Conservation (phyloP, 2,329 filamentous ascomycete genomes). For the Cladophialophora exuberans region DNA sequence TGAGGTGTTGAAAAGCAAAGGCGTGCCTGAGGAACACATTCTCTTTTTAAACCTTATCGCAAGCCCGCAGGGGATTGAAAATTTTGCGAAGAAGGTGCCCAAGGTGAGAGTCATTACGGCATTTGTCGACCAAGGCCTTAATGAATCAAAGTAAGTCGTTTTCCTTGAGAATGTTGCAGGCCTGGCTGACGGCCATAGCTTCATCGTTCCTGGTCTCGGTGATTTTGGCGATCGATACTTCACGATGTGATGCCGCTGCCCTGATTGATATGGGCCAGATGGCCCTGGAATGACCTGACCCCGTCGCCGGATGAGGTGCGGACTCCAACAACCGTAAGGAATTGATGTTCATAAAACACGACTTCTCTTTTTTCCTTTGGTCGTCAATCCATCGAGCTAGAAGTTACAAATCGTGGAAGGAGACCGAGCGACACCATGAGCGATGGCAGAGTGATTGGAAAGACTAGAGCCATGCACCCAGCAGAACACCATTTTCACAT, state of each 20-base stretch:
- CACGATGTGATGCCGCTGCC: slow-evolving; percentile 14
- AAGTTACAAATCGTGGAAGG: no score
- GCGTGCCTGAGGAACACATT: slow-evolving; percentile 93
- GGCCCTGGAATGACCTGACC: no score
- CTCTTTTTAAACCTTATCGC: slow-evolving; percentile 96
- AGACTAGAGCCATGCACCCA: no score
- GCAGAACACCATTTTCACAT: no score
- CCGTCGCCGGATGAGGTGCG: no score
- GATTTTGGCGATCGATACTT: slow-evolving; percentile 43
- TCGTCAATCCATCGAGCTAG: no score
- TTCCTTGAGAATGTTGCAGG: background rate
- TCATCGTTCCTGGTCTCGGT: slow-evolving; percentile 42
- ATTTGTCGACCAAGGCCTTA: slow-evolving; percentile 93
- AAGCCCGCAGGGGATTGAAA: slow-evolving; percentile 88
- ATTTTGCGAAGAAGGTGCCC: slow-evolving; percentile 87
- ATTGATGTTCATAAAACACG: no score
- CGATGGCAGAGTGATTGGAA: no score
- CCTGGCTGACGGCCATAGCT: slow-evolving; percentile 31
- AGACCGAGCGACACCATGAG: no score
- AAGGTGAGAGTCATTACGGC: slow-evolving; percentile 90
- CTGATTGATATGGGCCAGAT: no score
- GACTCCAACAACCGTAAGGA: no score
- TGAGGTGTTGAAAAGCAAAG: slow-evolving; percentile 84
- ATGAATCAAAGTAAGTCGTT: slow-evolving; percentile 86
- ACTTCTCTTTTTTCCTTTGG: no score